Evolutionary conservation across 2,329 filamentous ascomycete genomes (phyloP).

Genomic region (Microsporum ferrugineum): DNA sequence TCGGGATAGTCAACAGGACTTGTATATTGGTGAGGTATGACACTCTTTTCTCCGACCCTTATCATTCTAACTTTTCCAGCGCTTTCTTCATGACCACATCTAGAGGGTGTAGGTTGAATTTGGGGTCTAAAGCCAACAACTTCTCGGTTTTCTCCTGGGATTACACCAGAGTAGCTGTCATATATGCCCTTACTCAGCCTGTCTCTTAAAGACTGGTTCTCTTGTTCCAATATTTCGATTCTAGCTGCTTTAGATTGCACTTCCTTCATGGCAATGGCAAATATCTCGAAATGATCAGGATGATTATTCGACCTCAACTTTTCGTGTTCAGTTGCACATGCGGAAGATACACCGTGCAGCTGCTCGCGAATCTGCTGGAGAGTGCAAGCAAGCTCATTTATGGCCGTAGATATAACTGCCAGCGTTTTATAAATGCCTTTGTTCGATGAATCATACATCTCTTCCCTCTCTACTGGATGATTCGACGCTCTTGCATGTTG

Average conservation of each 20-base stretch:
- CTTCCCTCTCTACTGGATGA: not conserved
- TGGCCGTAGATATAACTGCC: conserved; percentile 1
- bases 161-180: not conserved
- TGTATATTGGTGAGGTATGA: not conserved
- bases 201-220: conserved; percentile 6
- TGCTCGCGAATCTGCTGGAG: conserved; percentile 7
- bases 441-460: not conserved
- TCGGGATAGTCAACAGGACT: not conserved
- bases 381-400: conserved; percentile 5
- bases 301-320: not conserved
- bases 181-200: conserved; percentile 4
- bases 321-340: not conserved
- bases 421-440: not conserved
- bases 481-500: too few species aligned
- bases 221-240: conserved; percentile 3
- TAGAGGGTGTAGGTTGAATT: not conserved
- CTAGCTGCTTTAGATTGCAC: conserved; percentile 7
- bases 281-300: conserved; percentile 5
- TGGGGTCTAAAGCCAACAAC: not conserved
- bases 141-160: not conserved
- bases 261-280: conserved; percentile 11
- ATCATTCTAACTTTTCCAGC: not conserved
- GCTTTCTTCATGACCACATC: not conserved
- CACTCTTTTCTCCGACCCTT: not conserved
- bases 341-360: not conserved